Percentiles rank a stretch among this genome's conserved stretches.
These are phyloP conservation scores for Ulota crispa DNA, from an alignment of 225 moss, liverwort and hornwort species.

Conservation along the genomic window DNA sequence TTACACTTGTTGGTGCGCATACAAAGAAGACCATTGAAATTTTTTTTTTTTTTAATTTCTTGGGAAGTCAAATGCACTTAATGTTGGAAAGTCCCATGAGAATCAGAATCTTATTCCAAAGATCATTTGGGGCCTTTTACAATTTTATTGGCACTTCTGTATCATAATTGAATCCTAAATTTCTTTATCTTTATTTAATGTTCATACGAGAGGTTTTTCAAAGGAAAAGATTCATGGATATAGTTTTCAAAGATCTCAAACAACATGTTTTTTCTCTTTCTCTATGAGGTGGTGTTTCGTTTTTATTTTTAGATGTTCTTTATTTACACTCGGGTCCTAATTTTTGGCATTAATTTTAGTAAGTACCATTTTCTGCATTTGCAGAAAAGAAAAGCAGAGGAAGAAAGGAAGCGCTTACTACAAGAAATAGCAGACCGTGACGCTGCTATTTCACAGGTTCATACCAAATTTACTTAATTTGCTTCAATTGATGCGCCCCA, in stretches of 20 bases:
- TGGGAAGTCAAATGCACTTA: rapidly evolving
- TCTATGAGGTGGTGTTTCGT: not conserved
- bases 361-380: not conserved
- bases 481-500: no score
- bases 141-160: not conserved
- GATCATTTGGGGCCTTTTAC: not conserved
- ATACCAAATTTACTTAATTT: no score
- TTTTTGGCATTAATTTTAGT: rapidly evolving
- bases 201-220: not conserved
- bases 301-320: not conserved
- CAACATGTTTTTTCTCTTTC: rapidly evolving
- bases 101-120: not conserved
- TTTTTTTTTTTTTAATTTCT: no score
- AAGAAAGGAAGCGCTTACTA: not conserved
- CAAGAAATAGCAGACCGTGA: not conserved
- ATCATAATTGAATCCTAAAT: not conserved
- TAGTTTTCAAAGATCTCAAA: no score
- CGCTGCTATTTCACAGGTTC: conserved; percentile 22
- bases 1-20: rapidly evolving
- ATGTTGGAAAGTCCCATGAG: not conserved
- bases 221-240: not conserved
- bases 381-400: conserved; percentile 21
- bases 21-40: not conserved
- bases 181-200: not conserved
- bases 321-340: not conserved